Percentiles rank a stretch among this genome's conserved stretches.
phyloP scores from a whole-genome alignment of 2,329 filamentous ascomycete genomes.

The Mycosphaerelloides madeirae region DNA sequence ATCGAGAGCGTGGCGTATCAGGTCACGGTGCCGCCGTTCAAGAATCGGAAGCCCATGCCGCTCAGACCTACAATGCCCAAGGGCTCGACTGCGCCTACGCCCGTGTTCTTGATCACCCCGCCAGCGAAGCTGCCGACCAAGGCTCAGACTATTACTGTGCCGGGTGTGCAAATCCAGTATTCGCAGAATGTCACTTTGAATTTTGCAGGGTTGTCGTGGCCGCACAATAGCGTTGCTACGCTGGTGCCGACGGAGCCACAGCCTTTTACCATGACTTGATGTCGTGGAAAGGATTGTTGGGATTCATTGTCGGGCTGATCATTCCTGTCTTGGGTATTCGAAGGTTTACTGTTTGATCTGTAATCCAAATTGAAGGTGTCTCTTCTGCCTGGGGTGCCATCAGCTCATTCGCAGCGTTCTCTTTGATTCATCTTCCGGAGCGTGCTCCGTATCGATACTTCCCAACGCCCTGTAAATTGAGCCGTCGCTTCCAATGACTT shows the following conservation, averaged over 20 bases:
- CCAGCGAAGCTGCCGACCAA: conserved; percentile 71
- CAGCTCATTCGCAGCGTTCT: too few species aligned
- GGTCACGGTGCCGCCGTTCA: conserved; percentile 18
- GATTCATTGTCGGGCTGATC: too few species aligned
- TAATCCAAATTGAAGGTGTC: too few species aligned
- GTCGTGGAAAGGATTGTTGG: too few species aligned
- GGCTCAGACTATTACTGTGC: conserved; percentile 50
- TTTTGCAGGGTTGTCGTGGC: conserved; percentile 29
- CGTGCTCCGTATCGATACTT: too few species aligned
- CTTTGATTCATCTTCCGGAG: too few species aligned
- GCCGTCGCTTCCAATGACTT: too few species aligned
- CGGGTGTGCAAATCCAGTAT: conserved; percentile 36
- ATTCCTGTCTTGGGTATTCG: too few species aligned
- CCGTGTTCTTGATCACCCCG: conserved; percentile 48
- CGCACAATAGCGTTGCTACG: conserved; percentile 28
- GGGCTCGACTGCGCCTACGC: conserved; percentile 4
- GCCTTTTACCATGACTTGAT: not conserved
- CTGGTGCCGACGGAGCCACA: not conserved
- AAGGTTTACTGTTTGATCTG: too few species aligned
- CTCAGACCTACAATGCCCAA: conserved; percentile 1
- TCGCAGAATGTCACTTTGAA: conserved; percentile 33
- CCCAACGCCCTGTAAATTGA: too few species aligned
- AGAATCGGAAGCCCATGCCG: conserved; percentile 10
- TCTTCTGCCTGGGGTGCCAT: too few species aligned
- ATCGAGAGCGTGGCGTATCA: conserved; percentile 28